phyloP scores from a whole-genome alignment of 805 yeast species.

The Kregervanrija delftensis region DNA sequence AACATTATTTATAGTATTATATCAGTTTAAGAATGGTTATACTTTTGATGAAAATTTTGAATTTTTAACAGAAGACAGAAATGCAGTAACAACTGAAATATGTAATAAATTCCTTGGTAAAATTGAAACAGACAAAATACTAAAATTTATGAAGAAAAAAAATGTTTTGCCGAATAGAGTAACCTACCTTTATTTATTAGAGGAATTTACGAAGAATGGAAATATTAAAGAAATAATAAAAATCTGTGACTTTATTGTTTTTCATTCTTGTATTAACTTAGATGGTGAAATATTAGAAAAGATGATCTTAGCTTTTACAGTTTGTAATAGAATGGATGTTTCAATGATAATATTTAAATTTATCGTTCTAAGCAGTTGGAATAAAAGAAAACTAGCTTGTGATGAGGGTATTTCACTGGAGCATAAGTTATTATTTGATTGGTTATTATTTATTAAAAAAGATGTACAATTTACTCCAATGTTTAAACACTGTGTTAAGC shows the following conservation, averaged over 20 bases:
- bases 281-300: slow-evolving; percentile 1
- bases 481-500: not conserved
- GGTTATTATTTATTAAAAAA: not conserved
- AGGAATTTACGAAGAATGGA: not conserved
- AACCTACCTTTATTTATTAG: not conserved
- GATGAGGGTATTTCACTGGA: no score
- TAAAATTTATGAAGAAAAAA: not conserved
- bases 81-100: no score
- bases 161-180: not conserved
- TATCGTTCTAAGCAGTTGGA: not conserved
- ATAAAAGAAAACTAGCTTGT: not conserved
- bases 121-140: not conserved
- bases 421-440: not conserved
- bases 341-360: not conserved
- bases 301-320: not conserved
- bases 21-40: no score
- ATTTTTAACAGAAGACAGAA: no score
- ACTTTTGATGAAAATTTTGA: no score
- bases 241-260: not conserved
- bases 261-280: not conserved
- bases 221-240: slow-evolving; percentile 1
- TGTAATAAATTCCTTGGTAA: no score
- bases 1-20: no score
- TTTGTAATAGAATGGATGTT: slow-evolving; percentile 3
- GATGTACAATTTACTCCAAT: not conserved